Evolutionary conservation across 164 flowering plant species (phyloP).

Genomic region (Piper longum): DNA sequence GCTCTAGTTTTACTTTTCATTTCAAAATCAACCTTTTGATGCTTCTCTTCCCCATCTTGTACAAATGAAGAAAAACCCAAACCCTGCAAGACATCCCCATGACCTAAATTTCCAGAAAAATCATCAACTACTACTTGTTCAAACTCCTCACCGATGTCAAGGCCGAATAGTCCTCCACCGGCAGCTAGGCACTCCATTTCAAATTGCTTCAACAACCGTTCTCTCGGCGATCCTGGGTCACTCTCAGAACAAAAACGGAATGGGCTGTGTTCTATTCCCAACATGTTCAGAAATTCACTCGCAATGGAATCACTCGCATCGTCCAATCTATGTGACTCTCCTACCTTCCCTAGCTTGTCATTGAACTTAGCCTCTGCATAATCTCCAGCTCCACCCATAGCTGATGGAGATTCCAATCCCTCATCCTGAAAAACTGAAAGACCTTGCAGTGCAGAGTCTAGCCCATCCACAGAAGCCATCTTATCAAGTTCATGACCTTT

Average conservation of each 20-base stretch:
- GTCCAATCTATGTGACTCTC: constrained; percentile 50
- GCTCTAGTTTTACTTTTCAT: constrained; percentile 37
- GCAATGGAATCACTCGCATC: constrained; percentile 60
- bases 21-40: constrained; percentile 19
- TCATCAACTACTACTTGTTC: constrained; percentile 16
- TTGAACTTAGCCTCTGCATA: constrained; percentile 18
- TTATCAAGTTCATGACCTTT: constrained; percentile 14
- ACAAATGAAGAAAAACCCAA: constrained; percentile 27
- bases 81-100: constrained; percentile 21
- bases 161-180: constrained; percentile 29
- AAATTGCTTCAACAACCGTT: constrained; percentile 70
- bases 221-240: constrained; percentile 90
- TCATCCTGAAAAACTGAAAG: constrained; percentile 27
- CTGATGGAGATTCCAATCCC: constrained; percentile 30
- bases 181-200: constrained; percentile 68
- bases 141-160: constrained; percentile 19
- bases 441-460: constrained; percentile 37
- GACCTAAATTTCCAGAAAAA: constrained; percentile 12
- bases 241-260: constrained; percentile 51
- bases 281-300: constrained; percentile 65
- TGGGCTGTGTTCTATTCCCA: constrained; percentile 71
- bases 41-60: constrained; percentile 31
- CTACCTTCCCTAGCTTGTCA: constrained; percentile 16
- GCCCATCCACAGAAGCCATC: constrained; percentile 34
- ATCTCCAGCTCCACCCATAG: constrained; percentile 13